Evolutionary conservation across 2,329 filamentous ascomycete species (phyloP).

Genomic region (Scytalidium sp.): DNA sequence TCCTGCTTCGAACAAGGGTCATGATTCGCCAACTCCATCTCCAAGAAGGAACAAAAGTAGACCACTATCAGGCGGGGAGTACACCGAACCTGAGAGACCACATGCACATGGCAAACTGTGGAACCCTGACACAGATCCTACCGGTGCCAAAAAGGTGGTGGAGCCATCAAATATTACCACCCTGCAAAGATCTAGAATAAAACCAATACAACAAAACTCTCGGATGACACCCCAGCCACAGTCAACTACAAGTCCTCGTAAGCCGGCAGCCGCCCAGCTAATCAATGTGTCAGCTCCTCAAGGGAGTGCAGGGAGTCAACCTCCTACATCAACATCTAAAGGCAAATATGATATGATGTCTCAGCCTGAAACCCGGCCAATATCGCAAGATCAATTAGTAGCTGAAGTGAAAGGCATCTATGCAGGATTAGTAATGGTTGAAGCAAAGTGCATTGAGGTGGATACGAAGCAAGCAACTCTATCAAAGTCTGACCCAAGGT

Average conservation of each 20-base stretch:
- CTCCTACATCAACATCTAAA: not conserved
- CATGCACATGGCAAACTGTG: slow-evolving; percentile 19
- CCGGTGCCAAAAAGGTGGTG: slow-evolving; percentile 14
- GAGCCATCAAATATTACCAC: slow-evolving; percentile 25
- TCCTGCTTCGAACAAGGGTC: slow-evolving; percentile 13
- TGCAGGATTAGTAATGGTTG: slow-evolving; percentile 78
- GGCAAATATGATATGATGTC: not conserved
- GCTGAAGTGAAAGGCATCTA: slow-evolving; percentile 56
- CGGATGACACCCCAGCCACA: not conserved
- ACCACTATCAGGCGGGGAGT: slow-evolving; percentile 2
- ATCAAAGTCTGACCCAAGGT: slow-evolving; percentile 33
- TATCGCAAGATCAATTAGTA: slow-evolving; percentile 25
- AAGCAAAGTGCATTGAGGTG: slow-evolving; percentile 81
- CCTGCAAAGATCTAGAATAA: not conserved
- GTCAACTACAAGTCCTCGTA: not conserved
- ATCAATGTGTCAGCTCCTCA: not conserved
- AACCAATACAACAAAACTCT: not conserved
- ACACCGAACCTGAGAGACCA: slow-evolving; percentile 8
- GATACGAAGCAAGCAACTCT: slow-evolving; percentile 56
- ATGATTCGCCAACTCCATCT: slow-evolving; percentile 5
- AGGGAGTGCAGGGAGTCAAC: not conserved
- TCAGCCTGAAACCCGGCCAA: slow-evolving; percentile 32
- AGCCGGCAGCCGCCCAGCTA: not conserved
- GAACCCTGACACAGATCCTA: slow-evolving; percentile 18
- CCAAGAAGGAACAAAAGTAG: not conserved